Conservation (phyloP, 345 rosid species). For the Moricandia arvensis region DNA sequence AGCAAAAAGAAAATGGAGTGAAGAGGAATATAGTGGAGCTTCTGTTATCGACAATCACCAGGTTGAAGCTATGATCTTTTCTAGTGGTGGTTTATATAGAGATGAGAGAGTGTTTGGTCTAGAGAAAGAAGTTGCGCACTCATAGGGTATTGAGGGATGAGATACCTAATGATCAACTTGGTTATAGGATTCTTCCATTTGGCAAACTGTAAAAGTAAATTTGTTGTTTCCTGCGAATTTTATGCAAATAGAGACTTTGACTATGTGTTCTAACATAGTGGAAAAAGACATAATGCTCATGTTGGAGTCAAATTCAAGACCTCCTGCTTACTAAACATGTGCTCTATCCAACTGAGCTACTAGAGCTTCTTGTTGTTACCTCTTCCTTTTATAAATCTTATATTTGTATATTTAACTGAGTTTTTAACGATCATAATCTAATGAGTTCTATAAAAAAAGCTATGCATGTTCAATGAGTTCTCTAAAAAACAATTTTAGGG, state of each 20-base stretch:
- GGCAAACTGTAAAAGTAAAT: too few species aligned
- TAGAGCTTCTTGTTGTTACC: slow-evolving; percentile 45
- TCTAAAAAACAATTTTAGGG: too few species aligned
- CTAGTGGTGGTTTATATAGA: too few species aligned
- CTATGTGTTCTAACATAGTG: neutral
- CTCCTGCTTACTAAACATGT: slow-evolving; percentile 95
- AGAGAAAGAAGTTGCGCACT: too few species aligned
- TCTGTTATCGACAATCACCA: too few species aligned
- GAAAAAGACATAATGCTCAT: slow-evolving; percentile 45
- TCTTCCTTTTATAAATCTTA: neutral
- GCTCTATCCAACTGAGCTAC: slow-evolving; percentile 99
- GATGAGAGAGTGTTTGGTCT: too few species aligned
- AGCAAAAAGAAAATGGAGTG: too few species aligned
- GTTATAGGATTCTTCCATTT: neutral
- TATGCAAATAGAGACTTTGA: neutral
- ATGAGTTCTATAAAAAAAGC: neutral
- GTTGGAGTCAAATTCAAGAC: slow-evolving; percentile 96
- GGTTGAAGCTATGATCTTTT: too few species aligned
- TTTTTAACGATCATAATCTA: neutral
- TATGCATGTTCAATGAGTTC: too few species aligned
- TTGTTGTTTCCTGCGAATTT: neutral
- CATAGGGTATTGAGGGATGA: neutral
- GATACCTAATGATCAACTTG: neutral
- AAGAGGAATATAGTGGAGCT: too few species aligned
- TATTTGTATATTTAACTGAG: neutral